phyloP scores from a whole-genome alignment of 352 stramenopile species.

The Pythium rishiriense region DNA sequence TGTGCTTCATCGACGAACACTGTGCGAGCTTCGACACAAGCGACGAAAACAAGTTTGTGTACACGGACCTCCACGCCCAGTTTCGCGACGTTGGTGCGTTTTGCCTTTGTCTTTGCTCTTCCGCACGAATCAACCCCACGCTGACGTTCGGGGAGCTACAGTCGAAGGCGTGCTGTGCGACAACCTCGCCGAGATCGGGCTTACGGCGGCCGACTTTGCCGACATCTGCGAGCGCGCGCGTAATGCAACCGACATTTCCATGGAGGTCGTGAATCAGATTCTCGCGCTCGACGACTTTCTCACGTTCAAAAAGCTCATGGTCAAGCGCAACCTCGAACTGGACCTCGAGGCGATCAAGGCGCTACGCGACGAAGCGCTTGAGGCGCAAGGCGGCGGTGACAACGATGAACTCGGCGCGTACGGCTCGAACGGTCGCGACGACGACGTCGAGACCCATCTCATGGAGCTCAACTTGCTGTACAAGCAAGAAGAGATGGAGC shows the following conservation, averaged over 20 bases:
- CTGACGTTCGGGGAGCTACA: constrained; percentile 2
- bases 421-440: neutral
- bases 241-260: constrained; percentile 59
- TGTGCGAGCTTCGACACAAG: constrained; percentile 87
- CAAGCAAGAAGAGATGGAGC: constrained; percentile 87
- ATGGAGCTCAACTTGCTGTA: constrained; percentile 86
- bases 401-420: constrained; percentile 14
- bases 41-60: constrained; percentile 91
- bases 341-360: constrained; percentile 88
- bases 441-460: constrained; percentile 56
- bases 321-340: constrained; percentile 90
- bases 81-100: constrained; percentile 65
- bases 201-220: constrained; percentile 81
- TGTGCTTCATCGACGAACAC: constrained; percentile 91
- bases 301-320: constrained; percentile 93
- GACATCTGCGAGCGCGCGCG: constrained; percentile 75
- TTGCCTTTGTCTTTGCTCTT: neutral
- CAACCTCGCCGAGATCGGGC: constrained; percentile 85
- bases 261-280: constrained; percentile 85
- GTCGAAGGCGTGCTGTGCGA: constrained; percentile 78
- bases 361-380: constrained; percentile 56
- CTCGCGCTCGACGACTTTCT: constrained; percentile 90
- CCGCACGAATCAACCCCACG: neutral
- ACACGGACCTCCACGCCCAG: constrained; percentile 82
- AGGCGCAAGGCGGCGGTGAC: neutral